Conservation (phyloP, 352 stramenopile species). For the Aphanomyces astaci region DNA sequence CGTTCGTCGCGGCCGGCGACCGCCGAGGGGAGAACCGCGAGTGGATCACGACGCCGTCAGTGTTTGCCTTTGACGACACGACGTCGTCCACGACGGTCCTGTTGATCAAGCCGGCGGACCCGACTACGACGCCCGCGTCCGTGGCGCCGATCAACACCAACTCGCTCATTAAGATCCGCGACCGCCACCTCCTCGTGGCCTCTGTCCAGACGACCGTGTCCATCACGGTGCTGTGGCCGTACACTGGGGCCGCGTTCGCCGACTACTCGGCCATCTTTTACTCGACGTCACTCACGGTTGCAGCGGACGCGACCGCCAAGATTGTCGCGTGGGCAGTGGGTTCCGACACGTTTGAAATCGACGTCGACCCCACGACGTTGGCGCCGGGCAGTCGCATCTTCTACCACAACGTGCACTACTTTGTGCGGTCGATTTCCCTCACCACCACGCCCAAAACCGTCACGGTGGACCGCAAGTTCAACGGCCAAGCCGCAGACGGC, state of each 20-base stretch:
- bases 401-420: conserved; percentile 16
- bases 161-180: conserved; percentile 14
- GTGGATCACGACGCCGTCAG: conserved; percentile 36
- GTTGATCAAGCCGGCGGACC: conserved; percentile 1
- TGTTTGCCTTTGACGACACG: not conserved
- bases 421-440: not conserved
- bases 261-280: conserved; percentile 7
- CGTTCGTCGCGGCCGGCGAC: conserved; percentile 32
- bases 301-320: not conserved
- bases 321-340: conserved; percentile 9
- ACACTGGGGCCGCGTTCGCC: not conserved
- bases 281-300: not conserved
- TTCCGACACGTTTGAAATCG: conserved; percentile 4
- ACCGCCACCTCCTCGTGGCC: not conserved
- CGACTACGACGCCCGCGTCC: not conserved
- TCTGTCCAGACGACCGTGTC: not conserved
- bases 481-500: conserved; percentile 31
- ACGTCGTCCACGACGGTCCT: conserved; percentile 1
- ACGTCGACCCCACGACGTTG: not conserved
- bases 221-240: conserved; percentile 5
- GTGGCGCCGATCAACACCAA: not conserved
- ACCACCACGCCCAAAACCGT: not conserved
- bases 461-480: conserved; percentile 42
- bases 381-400: conserved; percentile 6
- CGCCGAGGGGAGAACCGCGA: conserved; percentile 41